Base-by-base conservation (phyloP, 495 filamentous ascomycete species). In the Pseudomonodictys pantanalensis region DNA sequence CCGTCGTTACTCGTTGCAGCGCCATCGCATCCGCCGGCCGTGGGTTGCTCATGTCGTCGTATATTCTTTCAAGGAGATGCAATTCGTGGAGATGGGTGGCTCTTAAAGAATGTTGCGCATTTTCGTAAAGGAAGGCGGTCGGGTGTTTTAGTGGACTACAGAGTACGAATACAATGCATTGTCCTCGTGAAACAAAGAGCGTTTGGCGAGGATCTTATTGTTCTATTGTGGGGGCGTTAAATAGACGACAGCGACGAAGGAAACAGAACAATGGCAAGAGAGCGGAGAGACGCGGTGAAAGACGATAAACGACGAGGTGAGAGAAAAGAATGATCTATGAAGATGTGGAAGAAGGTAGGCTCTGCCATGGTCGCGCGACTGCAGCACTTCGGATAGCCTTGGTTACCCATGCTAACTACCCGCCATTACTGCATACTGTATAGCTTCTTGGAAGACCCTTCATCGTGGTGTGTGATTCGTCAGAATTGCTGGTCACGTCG, bases 161-260 rank as follows among this genome's bases (percentile, higher is more conserved):
- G n/a, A n/a, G n/a, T 15, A 3, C 3, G 38, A 12, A 41, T 12
- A 64, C 54, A 64, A 59, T 59, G 61, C 61, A 64, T 64, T 64
- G 55, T 64, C 52, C 33, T 64, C 35, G 39, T 41, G 61, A 64
- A 59, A 64, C 61, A 55, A 55, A 29, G 38, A 50, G 28, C 1
- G 61, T 58, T 58, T 64, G 29, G 61, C 47, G 41, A 44, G 39
- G 46, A 38, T 58, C 38, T 45, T 39, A 42, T 57, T 51, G 60
- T 52, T 64, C 60, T 64, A 64, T 58, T 58, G 61, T 64, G 23
- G 54, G 47, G 42, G 20, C n/a, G 15, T 28, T 50, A 41, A 1
- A 20, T 18, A 7, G 52, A 56, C 23, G 35, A 20, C 15, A 29
- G 20, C 12, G 12, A 62, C 51, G 54, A 44, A 50, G 47, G 60